These are phyloP conservation scores for Aspergillus fijiensis DNA, from an alignment of 2,329 filamentous ascomycete species.

Conservation along the genomic window DNA sequence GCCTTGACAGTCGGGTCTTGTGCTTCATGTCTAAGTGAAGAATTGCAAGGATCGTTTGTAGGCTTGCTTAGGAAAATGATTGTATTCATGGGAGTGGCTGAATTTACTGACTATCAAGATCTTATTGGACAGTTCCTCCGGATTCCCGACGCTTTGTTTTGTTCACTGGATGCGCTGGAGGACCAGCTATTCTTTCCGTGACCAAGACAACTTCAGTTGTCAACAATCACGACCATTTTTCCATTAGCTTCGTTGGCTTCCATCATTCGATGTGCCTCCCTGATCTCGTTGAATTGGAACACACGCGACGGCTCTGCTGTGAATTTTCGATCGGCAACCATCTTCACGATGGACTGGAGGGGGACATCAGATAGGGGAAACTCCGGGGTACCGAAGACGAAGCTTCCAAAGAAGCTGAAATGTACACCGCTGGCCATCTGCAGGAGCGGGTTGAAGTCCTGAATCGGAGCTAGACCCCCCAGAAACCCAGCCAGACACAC, in stretches of 20 bases:
- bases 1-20: too few species aligned
- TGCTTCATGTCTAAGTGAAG: too few species aligned
- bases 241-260: conserved; percentile 9
- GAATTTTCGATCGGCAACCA: conserved; percentile 36
- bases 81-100: too few species aligned
- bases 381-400: conserved; percentile 19
- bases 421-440: conserved; percentile 50
- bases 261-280: conserved; percentile 12
- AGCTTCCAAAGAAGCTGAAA: conserved; percentile 44
- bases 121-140: too few species aligned
- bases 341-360: conserved; percentile 39
- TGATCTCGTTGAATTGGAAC: conserved; percentile 7
- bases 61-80: too few species aligned
- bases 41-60: too few species aligned
- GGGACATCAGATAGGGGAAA: conserved; percentile 40
- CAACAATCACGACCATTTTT: conserved; percentile 11
- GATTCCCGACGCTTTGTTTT: too few species aligned
- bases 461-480: conserved; percentile 42
- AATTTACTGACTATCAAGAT: too few species aligned
- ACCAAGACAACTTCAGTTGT: not conserved
- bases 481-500: conserved; percentile 43
- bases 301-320: conserved; percentile 4
- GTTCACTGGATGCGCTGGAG: too few species aligned
- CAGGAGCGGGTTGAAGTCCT: conserved; percentile 46
- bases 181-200: too few species aligned